A percentile compares a stretch with the other conserved stretches of the same genome.
Evolutionary conservation across 345 rosid genomes (phyloP).

Genomic region (Eucalyptus regnans): DNA sequence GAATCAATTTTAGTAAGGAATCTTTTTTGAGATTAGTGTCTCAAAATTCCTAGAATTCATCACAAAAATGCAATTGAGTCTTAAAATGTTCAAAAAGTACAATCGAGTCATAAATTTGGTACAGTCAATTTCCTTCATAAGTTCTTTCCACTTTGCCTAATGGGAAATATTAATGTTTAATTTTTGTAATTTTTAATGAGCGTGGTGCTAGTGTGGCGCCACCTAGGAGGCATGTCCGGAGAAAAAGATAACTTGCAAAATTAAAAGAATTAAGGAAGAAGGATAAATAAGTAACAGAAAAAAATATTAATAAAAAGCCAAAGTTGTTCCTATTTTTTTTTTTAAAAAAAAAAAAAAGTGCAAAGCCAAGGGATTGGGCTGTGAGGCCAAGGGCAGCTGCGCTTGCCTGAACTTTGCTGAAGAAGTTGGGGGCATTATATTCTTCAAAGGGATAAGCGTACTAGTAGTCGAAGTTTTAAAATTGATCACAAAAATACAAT

Average conservation of each 20-base stretch:
- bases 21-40: neutral
- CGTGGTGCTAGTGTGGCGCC: rapidly evolving
- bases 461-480: rapidly evolving
- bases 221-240: neutral
- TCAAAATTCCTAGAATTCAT: neutral
- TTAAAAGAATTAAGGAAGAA: too few species aligned
- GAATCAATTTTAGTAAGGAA: neutral
- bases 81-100: too few species aligned
- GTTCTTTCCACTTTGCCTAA: too few species aligned
- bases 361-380: neutral
- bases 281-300: rapidly evolving
- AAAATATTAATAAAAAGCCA: neutral
- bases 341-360: too few species aligned
- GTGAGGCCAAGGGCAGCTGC: rapidly evolving
- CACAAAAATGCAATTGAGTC: too few species aligned
- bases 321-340: too few species aligned
- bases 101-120: too few species aligned
- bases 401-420: neutral
- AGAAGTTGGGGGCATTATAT: neutral
- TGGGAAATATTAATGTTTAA: too few species aligned
- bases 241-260: neutral
- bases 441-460: too few species aligned
- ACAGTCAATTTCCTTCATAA: too few species aligned
- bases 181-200: neutral
- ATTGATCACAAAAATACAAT: too few species aligned